Evolutionary conservation across 805 yeast species (phyloP).

Genomic region (Spathaspora hagerdaliae): DNA sequence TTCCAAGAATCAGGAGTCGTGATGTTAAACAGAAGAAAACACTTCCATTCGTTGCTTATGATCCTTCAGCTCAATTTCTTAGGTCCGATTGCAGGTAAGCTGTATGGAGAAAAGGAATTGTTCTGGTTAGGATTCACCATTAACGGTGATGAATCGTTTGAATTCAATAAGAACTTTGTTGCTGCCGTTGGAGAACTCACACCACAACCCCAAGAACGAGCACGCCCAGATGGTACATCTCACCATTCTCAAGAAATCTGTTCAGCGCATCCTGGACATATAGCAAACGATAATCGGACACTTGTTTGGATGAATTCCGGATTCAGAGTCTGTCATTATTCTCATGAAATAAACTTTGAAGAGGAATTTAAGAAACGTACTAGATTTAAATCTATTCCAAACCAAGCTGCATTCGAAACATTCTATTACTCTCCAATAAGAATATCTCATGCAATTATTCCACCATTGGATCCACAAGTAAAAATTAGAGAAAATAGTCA

Average conservation of each 20-base stretch:
- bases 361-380: conserved; percentile 21
- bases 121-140: conserved; percentile 27
- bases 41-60: conserved; percentile 22
- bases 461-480: conserved; percentile 43
- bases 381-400: conserved; percentile 20
- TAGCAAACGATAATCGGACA: conserved; percentile 25
- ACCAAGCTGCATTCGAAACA: conserved; percentile 18
- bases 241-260: conserved; percentile 34
- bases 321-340: conserved; percentile 35
- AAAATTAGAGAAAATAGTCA: conserved; percentile 20
- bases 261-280: conserved; percentile 42
- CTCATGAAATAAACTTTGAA: conserved; percentile 26
- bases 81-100: conserved; percentile 12
- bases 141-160: conserved; percentile 23
- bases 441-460: conserved; percentile 46
- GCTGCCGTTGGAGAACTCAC: conserved; percentile 29
- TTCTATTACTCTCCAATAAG: conserved; percentile 30
- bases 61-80: conserved; percentile 26
- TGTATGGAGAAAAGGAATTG: conserved; percentile 28
- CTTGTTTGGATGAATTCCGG: conserved; percentile 45
- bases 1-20: conserved; percentile 32
- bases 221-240: conserved; percentile 10
- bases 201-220: conserved; percentile 18
- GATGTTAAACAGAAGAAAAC: conserved; percentile 18
- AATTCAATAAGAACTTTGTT: conserved; percentile 19